phyloP scores from a whole-genome alignment of 768 basidiomycete genomes.

The Paxillus ammoniavirescens region DNA sequence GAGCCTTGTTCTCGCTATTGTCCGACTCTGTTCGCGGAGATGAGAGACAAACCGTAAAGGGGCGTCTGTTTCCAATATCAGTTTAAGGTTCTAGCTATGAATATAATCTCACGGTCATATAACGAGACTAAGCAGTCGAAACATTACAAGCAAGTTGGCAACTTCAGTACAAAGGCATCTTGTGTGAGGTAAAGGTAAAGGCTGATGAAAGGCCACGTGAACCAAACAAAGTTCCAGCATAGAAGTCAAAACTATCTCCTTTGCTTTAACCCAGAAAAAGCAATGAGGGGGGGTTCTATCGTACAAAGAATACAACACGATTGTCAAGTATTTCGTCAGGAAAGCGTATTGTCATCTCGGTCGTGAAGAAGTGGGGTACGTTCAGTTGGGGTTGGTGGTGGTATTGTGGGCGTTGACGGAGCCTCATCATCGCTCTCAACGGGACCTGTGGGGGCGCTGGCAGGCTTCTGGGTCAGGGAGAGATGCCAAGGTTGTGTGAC shows the following conservation, averaged over 20 bases:
- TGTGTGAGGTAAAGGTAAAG: background rate
- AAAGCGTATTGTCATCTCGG: slow-evolving; percentile 11
- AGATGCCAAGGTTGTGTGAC: slow-evolving; percentile 64
- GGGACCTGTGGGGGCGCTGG: slow-evolving; percentile 1
- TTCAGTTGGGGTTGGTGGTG: slow-evolving; percentile 25
- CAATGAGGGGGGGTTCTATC: slow-evolving; percentile 7
- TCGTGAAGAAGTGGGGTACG: slow-evolving; percentile 33
- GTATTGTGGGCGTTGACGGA: slow-evolving; percentile 12
- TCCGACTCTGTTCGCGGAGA: slow-evolving; percentile 13
- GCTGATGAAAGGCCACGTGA: slow-evolving; percentile 18
- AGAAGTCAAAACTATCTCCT: background rate
- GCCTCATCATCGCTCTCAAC: background rate
- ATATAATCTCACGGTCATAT: background rate
- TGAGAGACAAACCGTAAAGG: slow-evolving; percentile 4
- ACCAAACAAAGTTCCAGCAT: slow-evolving; percentile 9
- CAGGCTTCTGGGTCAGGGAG: slow-evolving; percentile 14
- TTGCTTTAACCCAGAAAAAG: slow-evolving; percentile 2
- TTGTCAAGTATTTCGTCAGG: slow-evolving; percentile 11
- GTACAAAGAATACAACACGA: slow-evolving; percentile 25
- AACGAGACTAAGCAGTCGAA: background rate
- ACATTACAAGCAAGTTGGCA: slow-evolving; percentile 2
- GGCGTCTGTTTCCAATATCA: background rate
- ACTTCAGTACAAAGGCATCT: slow-evolving; percentile 10
- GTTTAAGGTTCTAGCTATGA: too few relatives aligned
- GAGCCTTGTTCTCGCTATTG: slow-evolving; percentile 33